phyloP scores from a whole-genome alignment of 345 rosid species.

The Durio zibethinus region DNA sequence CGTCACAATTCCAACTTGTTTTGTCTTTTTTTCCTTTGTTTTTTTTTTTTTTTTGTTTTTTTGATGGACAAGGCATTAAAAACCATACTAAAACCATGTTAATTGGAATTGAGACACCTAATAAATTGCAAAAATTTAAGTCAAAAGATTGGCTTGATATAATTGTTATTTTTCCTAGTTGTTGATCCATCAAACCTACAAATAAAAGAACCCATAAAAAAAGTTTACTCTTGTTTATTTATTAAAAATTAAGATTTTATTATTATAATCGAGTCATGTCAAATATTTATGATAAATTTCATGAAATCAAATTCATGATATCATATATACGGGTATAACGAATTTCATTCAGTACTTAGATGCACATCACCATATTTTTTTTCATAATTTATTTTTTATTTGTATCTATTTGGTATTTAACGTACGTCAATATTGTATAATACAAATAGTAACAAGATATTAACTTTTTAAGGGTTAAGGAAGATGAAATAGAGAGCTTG shows the following conservation, averaged over 20 bases:
- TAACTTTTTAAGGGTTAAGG: no score
- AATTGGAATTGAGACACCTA: background rate
- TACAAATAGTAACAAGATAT: no score
- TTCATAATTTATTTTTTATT: no score
- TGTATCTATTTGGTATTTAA: no score
- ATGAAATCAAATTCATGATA: no score
- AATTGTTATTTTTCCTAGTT: background rate
- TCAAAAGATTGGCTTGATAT: conserved; percentile 1
- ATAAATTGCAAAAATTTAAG: background rate
- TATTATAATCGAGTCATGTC: background rate
- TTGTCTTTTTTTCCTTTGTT: background rate
- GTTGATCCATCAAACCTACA: background rate
- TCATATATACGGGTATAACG: no score
- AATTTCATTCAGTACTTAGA: no score
- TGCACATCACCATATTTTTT: no score
- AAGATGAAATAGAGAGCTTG: no score
- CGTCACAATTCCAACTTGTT: background rate
- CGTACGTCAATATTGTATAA: no score
- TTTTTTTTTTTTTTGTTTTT: background rate
- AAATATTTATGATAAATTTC: no score
- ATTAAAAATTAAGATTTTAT: background rate
- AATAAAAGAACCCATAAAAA: background rate
- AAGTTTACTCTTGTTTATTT: no score
- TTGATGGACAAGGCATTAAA: background rate
- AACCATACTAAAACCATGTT: background rate